A percentile compares a stretch with the other conserved stretches of the same genome.
phyloP scores from a whole-genome alignment of 495 filamentous ascomycete genomes.

The Neurospora sublineolata region DNA sequence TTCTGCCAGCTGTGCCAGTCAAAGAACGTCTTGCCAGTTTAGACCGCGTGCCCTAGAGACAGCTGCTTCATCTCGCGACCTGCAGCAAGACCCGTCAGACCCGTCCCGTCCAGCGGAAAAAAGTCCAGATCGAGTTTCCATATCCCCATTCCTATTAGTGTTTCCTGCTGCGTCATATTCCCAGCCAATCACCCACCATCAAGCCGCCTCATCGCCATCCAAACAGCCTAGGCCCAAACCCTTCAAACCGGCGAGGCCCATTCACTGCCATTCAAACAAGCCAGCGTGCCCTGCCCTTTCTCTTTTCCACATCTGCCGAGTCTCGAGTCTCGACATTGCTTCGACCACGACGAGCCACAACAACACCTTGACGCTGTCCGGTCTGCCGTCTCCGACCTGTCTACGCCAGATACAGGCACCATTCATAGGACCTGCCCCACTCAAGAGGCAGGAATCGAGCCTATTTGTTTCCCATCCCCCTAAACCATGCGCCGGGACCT shows the following conservation, averaged over 20 bases:
- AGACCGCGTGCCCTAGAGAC: not conserved
- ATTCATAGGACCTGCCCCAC: not conserved
- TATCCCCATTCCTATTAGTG: not conserved
- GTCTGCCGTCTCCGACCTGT: too few relatives aligned
- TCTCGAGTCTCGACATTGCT: not conserved
- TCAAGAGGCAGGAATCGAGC: not conserved
- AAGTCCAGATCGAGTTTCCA: not conserved
- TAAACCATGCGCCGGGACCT: conserved; percentile 9
- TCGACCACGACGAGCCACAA: not conserved
- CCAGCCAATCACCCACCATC: not conserved
- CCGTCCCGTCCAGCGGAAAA: not conserved
- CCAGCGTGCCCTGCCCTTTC: not conserved
- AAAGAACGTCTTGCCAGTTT: not conserved
- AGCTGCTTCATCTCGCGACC: not conserved
- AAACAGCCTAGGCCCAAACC: not conserved
- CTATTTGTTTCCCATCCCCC: not conserved
- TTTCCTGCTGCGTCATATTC: not conserved
- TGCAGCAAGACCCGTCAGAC: not conserved
- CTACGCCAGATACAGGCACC: not conserved
- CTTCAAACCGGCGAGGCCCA: not conserved
- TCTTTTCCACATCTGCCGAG: not conserved
- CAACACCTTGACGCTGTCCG: too few relatives aligned
- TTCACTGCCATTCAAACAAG: not conserved
- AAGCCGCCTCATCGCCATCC: not conserved
- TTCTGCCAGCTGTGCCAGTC: not conserved